Evolutionary conservation across 805 yeast species (phyloP).

Genomic region (Kluyveromyces aestuarii): DNA sequence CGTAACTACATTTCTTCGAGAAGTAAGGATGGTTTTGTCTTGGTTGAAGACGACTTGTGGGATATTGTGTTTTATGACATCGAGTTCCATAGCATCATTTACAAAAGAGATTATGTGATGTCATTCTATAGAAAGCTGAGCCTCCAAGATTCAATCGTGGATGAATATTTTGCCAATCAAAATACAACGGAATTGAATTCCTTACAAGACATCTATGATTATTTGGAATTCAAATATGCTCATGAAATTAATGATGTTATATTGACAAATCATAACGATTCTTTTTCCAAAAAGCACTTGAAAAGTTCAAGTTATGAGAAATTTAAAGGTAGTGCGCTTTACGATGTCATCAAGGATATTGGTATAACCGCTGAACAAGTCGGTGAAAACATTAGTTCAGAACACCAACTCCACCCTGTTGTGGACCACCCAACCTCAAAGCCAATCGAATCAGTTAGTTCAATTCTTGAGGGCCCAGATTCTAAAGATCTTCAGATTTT

Average conservation of each 20-base stretch:
- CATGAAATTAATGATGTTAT: constrained; percentile 32
- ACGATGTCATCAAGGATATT: constrained; percentile 54
- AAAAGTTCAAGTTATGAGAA: constrained; percentile 57
- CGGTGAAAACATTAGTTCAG: constrained; percentile 70
- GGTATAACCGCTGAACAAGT: constrained; percentile 75
- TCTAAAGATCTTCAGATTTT: constrained; percentile 30
- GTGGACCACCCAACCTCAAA: constrained; percentile 49
- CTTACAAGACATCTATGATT: constrained; percentile 75
- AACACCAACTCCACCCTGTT: constrained; percentile 59
- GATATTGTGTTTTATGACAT: constrained; percentile 76
- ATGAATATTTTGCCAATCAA: constrained; percentile 47
- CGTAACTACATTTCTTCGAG: constrained; percentile 63
- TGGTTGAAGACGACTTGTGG: constrained; percentile 87
- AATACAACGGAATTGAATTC: constrained; percentile 53
- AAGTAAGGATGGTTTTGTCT: constrained; percentile 34
- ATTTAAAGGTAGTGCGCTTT: constrained; percentile 54
- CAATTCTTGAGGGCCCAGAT: constrained; percentile 27
- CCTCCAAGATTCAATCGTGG: constrained; percentile 48
- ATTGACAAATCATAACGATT: constrained; percentile 15
- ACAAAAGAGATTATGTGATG: constrained; percentile 57
- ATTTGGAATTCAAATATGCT: constrained; percentile 60
- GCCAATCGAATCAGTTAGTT: constrained; percentile 53
- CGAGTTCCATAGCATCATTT: constrained; percentile 77
- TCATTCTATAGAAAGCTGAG: constrained; percentile 45
- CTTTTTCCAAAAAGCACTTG: constrained; percentile 42